phyloP scores from a whole-genome alignment of 495 filamentous ascomycete species.

The Parmelia sp. region DNA sequence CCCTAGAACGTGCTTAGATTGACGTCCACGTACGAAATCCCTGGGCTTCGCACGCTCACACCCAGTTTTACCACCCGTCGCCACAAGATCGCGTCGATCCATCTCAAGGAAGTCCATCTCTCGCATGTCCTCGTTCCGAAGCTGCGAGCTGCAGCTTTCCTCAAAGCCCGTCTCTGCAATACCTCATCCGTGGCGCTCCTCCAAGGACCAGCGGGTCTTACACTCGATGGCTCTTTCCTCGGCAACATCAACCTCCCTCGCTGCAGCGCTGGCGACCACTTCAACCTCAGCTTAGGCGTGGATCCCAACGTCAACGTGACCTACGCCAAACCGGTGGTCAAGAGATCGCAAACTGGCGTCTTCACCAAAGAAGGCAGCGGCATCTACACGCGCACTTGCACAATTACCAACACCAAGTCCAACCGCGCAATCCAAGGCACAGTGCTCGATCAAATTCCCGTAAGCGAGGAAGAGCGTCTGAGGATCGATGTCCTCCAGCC shows the following conservation, averaged over 20 bases:
- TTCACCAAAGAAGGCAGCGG: constrained; percentile 53
- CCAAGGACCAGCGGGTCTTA: constrained; percentile 54
- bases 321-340: constrained; percentile 57
- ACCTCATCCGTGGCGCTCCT: constrained; percentile 53
- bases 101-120: constrained; percentile 33
- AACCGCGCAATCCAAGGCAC: constrained; percentile 43
- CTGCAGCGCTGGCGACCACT: constrained; percentile 53
- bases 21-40: constrained; percentile 58
- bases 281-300: constrained; percentile 57
- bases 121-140: constrained; percentile 58
- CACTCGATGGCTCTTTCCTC: constrained; percentile 63
- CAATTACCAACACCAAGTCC: constrained; percentile 53
- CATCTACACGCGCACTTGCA: constrained; percentile 51
- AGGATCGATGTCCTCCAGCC: constrained; percentile 49
- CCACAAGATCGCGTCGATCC: constrained; percentile 41
- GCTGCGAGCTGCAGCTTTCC: constrained; percentile 58
- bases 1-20: constrained; percentile 31
- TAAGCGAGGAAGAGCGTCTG: constrained; percentile 59
- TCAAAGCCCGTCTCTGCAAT: constrained; percentile 58
- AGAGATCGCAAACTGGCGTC: constrained; percentile 44
- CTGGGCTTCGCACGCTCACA: constrained; percentile 43
- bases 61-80: constrained; percentile 38
- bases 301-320: constrained; percentile 56
- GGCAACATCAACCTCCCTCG: constrained; percentile 53
- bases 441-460: constrained; percentile 61